Evolutionary conservation across 306 rosid genomes (phyloP).

Genomic region (Gleditsia sinensis): DNA sequence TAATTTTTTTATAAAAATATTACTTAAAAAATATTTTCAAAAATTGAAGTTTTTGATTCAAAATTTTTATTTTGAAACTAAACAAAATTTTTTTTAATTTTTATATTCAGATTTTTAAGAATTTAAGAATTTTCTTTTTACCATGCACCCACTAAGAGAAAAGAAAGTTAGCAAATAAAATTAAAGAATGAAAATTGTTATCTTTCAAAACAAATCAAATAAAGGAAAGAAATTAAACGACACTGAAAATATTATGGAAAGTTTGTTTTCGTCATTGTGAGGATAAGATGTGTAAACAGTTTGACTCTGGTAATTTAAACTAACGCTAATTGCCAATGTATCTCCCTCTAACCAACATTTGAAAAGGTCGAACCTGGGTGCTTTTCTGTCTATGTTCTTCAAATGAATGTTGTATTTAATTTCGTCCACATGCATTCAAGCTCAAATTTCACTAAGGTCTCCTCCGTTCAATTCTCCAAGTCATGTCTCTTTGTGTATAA

Average conservation of each 20-base stretch:
- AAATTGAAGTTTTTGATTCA: no score
- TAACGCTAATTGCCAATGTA: not conserved
- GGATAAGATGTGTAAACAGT: not conserved
- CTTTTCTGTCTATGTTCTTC: conserved; percentile 28
- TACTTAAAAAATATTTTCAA: no score
- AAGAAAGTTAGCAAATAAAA: not conserved
- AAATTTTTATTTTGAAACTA: no score
- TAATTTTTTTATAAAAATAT: no score
- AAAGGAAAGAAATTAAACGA: not conserved
- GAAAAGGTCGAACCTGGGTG: conserved; percentile 31
- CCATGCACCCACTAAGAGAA: no score
- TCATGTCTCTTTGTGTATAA: conserved; percentile 26
- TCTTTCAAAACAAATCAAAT: not conserved
- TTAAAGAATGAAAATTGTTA: not conserved
- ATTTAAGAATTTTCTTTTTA: no score
- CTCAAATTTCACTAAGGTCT: not conserved
- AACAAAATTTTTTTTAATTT: no score
- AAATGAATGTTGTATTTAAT: not conserved
- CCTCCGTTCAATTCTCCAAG: conserved; percentile 7
- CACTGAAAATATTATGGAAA: no score
- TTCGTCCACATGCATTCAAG: conserved; percentile 42
- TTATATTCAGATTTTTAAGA: no score
- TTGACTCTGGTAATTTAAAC: not conserved
- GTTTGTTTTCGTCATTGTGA: no score
- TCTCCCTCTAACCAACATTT: not conserved